Percentiles rank a stretch among this genome's conserved stretches.
phyloP scores from a whole-genome alignment of 2,329 filamentous ascomycete species.

The Monilinia laxa region DNA sequence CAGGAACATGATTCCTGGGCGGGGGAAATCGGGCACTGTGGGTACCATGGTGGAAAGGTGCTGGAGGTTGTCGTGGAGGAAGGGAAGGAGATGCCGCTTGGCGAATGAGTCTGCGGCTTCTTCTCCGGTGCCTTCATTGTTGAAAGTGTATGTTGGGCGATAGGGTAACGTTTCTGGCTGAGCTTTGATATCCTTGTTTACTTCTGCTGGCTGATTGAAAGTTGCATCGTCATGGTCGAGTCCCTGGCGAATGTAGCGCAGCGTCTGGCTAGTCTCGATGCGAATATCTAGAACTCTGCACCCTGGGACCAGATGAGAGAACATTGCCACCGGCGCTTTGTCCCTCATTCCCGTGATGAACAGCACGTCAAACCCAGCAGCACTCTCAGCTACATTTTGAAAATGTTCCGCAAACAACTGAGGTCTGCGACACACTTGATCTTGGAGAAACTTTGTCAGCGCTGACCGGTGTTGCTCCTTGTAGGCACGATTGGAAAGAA shows the following conservation, averaged over 20 bases:
- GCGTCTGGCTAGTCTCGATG: conserved; percentile 46
- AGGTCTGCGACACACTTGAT: conserved; percentile 47
- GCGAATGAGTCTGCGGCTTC: conserved; percentile 46
- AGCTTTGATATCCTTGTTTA: conserved; percentile 28
- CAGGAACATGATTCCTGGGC: conserved; percentile 52
- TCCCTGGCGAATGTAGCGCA: conserved; percentile 43
- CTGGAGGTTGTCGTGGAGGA: conserved; percentile 48
- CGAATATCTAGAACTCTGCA: conserved; percentile 55
- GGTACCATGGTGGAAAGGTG: conserved; percentile 52
- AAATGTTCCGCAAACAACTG: conserved; percentile 45
- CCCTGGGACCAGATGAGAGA: conserved; percentile 55
- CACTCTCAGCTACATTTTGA: conserved; percentile 48
- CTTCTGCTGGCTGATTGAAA: conserved; percentile 23
- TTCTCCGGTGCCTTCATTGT: conserved; percentile 50
- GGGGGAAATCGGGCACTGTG: conserved; percentile 51
- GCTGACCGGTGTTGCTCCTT: conserved; percentile 59
- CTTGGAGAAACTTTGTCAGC: conserved; percentile 53
- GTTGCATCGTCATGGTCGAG: conserved; percentile 26
- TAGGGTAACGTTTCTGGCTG: conserved; percentile 38
- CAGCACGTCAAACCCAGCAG: conserved; percentile 52
- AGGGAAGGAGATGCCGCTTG: conserved; percentile 43
- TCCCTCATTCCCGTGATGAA: conserved; percentile 57
- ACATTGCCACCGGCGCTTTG: conserved; percentile 52
- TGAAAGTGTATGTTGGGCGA: conserved; percentile 49
- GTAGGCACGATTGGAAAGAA: conserved; percentile 56